A percentile compares a stretch with the other conserved stretches of the same genome.
Conservation (phyloP, 2,329 filamentous ascomycete genomes). For the Aspergillus sp. region DNA sequence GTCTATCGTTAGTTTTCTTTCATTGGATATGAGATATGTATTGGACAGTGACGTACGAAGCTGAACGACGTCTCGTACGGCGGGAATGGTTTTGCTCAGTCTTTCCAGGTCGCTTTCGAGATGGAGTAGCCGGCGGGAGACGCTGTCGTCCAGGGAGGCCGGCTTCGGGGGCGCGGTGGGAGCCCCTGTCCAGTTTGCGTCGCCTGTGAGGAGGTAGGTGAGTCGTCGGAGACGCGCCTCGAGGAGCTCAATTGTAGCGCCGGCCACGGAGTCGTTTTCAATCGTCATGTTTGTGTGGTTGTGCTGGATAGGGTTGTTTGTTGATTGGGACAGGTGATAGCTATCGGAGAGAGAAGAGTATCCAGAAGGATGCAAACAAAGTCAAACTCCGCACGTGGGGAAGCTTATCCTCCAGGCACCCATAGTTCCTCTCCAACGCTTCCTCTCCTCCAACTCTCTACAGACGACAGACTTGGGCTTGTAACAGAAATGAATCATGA, state of each 20-base stretch:
- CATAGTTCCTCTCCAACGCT: too few relatives aligned
- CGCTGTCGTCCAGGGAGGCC: slow-evolving; percentile 35
- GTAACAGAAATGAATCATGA: too few relatives aligned
- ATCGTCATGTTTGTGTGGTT: slow-evolving; percentile 22
- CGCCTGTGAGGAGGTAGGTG: slow-evolving; percentile 44
- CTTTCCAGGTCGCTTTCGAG: slow-evolving; percentile 38
- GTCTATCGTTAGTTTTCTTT: slow-evolving; percentile 6
- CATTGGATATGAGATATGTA: neutral
- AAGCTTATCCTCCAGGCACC: too few relatives aligned
- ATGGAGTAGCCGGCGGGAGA: slow-evolving; percentile 36
- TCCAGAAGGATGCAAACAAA: neutral
- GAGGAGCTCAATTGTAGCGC: slow-evolving; percentile 43
- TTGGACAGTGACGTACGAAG: slow-evolving; percentile 33
- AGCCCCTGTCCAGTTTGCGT: slow-evolving; percentile 39
- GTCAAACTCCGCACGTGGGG: neutral
- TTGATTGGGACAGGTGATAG: neutral
- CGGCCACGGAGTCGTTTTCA: slow-evolving; percentile 34
- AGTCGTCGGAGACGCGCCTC: slow-evolving; percentile 43
- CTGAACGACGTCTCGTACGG: slow-evolving; percentile 41
- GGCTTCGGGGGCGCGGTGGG: slow-evolving; percentile 33
- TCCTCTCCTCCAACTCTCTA: too few relatives aligned
- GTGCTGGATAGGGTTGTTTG: neutral
- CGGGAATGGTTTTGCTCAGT: slow-evolving; percentile 36
- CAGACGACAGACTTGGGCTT: too few relatives aligned
- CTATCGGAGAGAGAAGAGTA: neutral